A percentile compares a stretch with the other conserved stretches of the same genome.
phyloP scores from a whole-genome alignment of 2,329 filamentous ascomycete species.

The Chrysoporthe austroafricana region DNA sequence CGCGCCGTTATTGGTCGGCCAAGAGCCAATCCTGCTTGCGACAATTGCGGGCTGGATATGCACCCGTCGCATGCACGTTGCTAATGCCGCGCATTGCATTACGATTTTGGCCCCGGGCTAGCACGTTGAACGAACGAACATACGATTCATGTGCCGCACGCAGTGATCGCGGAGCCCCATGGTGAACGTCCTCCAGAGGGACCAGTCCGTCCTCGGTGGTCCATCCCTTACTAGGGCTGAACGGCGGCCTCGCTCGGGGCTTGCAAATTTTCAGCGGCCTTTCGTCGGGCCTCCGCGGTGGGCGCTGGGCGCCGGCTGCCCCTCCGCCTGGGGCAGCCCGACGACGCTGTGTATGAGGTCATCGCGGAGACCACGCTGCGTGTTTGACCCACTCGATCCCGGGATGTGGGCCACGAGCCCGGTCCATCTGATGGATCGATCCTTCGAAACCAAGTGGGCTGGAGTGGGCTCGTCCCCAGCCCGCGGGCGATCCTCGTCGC shows the following conservation, averaged over 20 bases:
- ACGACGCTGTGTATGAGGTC: background rate
- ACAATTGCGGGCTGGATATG: background rate
- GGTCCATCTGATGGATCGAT: background rate
- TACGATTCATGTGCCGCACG: too few species aligned
- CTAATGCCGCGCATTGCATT: conserved; percentile 1
- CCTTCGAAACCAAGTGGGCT: conserved; percentile 3
- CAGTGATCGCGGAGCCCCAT: too few species aligned
- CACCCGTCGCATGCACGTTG: background rate
- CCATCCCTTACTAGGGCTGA: background rate
- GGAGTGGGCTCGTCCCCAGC: conserved; percentile 12
- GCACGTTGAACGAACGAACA: too few species aligned
- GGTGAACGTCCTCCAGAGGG: too few species aligned
- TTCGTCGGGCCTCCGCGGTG: background rate
- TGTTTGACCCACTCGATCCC: background rate
- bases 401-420: background rate
- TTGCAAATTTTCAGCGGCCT: too few species aligned
- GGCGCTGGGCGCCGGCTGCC: background rate
- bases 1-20: background rate
- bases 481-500: background rate
- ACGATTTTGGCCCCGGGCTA: background rate
- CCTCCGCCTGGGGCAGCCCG: background rate
- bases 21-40: background rate
- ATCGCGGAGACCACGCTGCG: conserved; percentile 4
- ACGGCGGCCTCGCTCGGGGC: background rate
- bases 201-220: background rate